Percentiles rank a stretch among this genome's conserved stretches.
phyloP scores from a whole-genome alignment of 1,284 basidiomycete genomes.

The Anthracocystis walkeri region DNA sequence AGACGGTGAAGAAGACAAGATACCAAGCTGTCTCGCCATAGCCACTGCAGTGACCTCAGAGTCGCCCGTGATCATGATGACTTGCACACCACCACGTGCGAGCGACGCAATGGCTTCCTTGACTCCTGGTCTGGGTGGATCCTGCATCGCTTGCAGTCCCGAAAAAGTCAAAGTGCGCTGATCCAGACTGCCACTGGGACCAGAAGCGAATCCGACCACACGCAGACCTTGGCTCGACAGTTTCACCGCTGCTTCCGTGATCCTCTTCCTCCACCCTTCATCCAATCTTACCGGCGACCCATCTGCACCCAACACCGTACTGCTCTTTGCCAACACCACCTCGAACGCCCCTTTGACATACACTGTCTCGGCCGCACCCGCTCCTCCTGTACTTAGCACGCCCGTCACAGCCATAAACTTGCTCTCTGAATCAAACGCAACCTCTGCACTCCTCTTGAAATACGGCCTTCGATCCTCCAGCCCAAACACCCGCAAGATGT shows the following conservation, averaged over 20 bases:
- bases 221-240: constrained; percentile 83
- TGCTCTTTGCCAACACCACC: constrained; percentile 84
- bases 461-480: constrained; percentile 77
- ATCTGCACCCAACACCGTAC: constrained; percentile 86
- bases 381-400: constrained; percentile 34
- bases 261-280: constrained; percentile 75
- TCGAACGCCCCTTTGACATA: constrained; percentile 96
- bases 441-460: constrained; percentile 82
- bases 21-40: constrained; percentile 89
- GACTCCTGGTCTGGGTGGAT: constrained; percentile 94
- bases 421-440: constrained; percentile 89
- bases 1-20: constrained; percentile 68
- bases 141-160: constrained; percentile 94
- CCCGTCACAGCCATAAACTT: constrained; percentile 94
- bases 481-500: constrained; percentile 80
- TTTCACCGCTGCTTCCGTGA: constrained; percentile 78
- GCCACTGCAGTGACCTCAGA: constrained; percentile 89
- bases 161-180: constrained; percentile 81
- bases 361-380: constrained; percentile 77
- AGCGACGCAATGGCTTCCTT: constrained; percentile 84
- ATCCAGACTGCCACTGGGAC: constrained; percentile 68
- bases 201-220: constrained; percentile 90
- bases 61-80: constrained; percentile 98
- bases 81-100: constrained; percentile 87
- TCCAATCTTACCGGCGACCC: constrained; percentile 84